Evolutionary conservation across 2,329 filamentous ascomycete genomes (phyloP).

Genomic region (Fusarium chlamydosporum): DNA sequence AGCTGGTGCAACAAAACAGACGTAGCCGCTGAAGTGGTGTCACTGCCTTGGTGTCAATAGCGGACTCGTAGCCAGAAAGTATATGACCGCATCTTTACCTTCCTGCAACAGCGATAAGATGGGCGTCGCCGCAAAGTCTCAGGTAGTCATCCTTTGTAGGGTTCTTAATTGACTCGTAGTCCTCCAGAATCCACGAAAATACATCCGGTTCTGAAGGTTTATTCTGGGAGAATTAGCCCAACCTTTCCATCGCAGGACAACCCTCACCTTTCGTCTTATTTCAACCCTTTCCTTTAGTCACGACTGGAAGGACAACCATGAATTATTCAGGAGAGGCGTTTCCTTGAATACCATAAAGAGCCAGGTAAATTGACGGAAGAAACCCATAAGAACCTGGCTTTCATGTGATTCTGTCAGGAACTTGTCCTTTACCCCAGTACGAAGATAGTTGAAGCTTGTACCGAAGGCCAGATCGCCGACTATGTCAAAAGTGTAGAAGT

Average conservation of each 20-base stretch:
- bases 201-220: slow-evolving; percentile 25
- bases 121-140: slow-evolving; percentile 8
- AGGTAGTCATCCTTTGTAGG: not conserved
- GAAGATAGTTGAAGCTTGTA: slow-evolving; percentile 33
- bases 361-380: slow-evolving; percentile 10
- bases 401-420: slow-evolving; percentile 19
- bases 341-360: slow-evolving; percentile 1
- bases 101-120: slow-evolving; percentile 8
- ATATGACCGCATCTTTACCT: not conserved
- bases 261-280: slow-evolving; percentile 1
- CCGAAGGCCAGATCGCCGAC: slow-evolving; percentile 40
- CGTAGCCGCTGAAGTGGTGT: slow-evolving; percentile 32
- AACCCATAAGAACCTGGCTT: not conserved
- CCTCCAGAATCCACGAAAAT: slow-evolving; percentile 15
- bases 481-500: slow-evolving; percentile 39
- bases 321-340: slow-evolving; percentile 4
- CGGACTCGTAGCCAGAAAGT: fast-evolving
- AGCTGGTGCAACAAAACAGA: slow-evolving; percentile 27
- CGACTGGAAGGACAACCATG: not conserved
- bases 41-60: slow-evolving; percentile 1
- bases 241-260: fast-evolving
- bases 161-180: slow-evolving; percentile 1
- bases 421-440: slow-evolving; percentile 2
- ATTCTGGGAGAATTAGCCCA: not conserved
- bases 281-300: slow-evolving; percentile 12